Evolutionary conservation across 345 rosid genomes (phyloP), one percentile per base, ranked within the genome.

Genomic region (Isatis tinctoria): DNA sequence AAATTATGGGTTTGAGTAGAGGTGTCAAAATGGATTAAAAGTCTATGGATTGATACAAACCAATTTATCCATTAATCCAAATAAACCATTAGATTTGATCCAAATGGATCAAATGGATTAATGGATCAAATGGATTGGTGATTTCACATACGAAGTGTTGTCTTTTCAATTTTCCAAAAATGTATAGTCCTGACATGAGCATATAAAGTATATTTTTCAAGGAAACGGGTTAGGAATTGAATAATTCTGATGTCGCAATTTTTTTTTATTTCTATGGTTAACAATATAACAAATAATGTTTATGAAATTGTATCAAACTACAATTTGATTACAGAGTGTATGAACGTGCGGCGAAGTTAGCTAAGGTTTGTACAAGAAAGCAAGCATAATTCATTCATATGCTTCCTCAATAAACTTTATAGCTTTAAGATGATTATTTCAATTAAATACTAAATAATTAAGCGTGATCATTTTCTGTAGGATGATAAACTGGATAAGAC

Each of bases 301-400:
- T n/a, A 20, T 18, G 20, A 49, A 51, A 41, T 65, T 28, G 41
- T 52, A 60, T 49, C 64, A 41, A 60, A 51, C 57, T 16, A 60
- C 69, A 75, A 51, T 51, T 69, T 68, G 79, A 68, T 41, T 51
- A 60, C 57, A 39, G 27, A 73, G 58, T 44, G 33, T 69, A 53
- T 35, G 79, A 75, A 53, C 65, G 35, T 69, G 74, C 70, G 65
- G 74, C 69, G 65, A 75, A 69, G 68, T 68, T 30, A 68, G 39
- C 56, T 60, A 56, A 67, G 57, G 28, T 49, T 60, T 20, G 63
- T 40, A 28, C 36, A 60, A 32, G 60, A 65, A 47, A 65, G 64
- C 43, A 59, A 60, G 9, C 69, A 75, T 75, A 40, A 67, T 67
- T 75, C 74, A 51, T 40, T 61, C 74, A 61, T 74, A 75, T 61